phyloP scores from a whole-genome alignment of 768 basidiomycete species.

The Butyriboletus loyo region DNA sequence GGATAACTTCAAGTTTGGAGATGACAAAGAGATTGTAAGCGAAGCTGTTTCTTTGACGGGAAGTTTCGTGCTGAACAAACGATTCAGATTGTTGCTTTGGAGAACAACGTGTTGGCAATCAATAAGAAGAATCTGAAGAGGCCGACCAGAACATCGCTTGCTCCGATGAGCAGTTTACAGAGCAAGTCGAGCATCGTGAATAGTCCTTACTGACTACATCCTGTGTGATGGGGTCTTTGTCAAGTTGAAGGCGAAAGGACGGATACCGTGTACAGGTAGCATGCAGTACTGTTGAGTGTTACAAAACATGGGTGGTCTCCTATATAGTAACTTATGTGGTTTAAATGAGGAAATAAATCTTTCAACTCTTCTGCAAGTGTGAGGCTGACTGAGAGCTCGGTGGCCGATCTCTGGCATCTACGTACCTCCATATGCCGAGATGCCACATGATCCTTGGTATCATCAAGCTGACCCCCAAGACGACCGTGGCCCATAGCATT shows the following conservation, averaged over 20 bases:
- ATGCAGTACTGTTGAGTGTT: neutral
- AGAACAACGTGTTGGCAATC: slow-evolving; percentile 89
- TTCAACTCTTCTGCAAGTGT: slow-evolving; percentile 13
- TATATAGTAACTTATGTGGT: slow-evolving; percentile 8
- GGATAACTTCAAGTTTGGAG: slow-evolving; percentile 97
- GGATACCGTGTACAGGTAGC: slow-evolving; percentile 13
- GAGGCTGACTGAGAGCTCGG: neutral
- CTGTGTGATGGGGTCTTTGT: neutral
- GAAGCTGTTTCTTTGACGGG: neutral
- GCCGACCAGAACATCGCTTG: slow-evolving; percentile 74
- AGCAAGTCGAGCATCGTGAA: slow-evolving; percentile 70
- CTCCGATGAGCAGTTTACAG: slow-evolving; percentile 38
- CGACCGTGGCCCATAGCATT: slow-evolving; percentile 65
- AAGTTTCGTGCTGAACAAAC: slow-evolving; percentile 3
- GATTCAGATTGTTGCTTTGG: slow-evolving; percentile 86
- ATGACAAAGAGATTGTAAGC: slow-evolving; percentile 92
- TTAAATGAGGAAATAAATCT: slow-evolving; percentile 23
- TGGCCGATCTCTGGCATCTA: slow-evolving; percentile 56
- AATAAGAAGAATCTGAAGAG: slow-evolving; percentile 91
- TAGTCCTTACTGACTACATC: slow-evolving; percentile 46
- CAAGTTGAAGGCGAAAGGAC: slow-evolving; percentile 1
- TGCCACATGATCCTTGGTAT: slow-evolving; percentile 74
- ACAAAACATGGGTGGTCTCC: neutral
- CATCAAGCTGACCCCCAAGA: slow-evolving; percentile 62
- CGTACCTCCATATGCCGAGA: slow-evolving; percentile 70